Percentiles rank a stretch among this genome's conserved stretches.
Conservation (phyloP, 192 early-diverging fungal genomes). For the Gamsiella multidivaricata region DNA sequence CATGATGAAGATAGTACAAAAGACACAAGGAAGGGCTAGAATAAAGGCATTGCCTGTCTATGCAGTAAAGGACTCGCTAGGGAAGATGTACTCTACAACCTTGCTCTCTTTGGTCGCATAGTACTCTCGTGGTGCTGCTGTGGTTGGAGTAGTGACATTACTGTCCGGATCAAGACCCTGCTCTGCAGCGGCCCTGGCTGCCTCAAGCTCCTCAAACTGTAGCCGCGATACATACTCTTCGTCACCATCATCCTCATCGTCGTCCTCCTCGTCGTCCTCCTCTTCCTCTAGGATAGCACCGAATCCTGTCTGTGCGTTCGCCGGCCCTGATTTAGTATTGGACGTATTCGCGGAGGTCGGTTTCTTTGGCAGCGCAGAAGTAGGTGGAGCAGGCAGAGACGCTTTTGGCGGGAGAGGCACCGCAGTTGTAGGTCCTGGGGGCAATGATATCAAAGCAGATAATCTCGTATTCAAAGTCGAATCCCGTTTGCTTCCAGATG, state of each 20-base stretch:
- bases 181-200: slow-evolving; percentile 13
- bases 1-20: no score
- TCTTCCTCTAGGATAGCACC: slow-evolving; percentile 25
- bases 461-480: slow-evolving; percentile 6
- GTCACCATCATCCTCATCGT: slow-evolving; percentile 31
- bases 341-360: not conserved
- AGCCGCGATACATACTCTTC: slow-evolving; percentile 28
- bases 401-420: slow-evolving; percentile 32
- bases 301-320: not conserved
- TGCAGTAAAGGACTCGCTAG: slow-evolving; percentile 28
- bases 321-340: not conserved
- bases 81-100: slow-evolving; percentile 53
- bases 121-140: slow-evolving; percentile 30
- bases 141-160: slow-evolving; percentile 18
- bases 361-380: slow-evolving; percentile 32
- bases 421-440: slow-evolving; percentile 17
- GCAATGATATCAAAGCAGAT: slow-evolving; percentile 15
- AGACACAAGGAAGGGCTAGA: no score
- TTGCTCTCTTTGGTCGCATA: slow-evolving; percentile 51
- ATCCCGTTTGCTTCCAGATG: slow-evolving; percentile 20
- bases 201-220: slow-evolving; percentile 29
- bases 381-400: slow-evolving; percentile 38
- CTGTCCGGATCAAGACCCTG: slow-evolving; percentile 14
- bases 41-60: no score
- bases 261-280: slow-evolving; percentile 27